phyloP scores from a whole-genome alignment of 176 grass and related monocot genomes.

The Areca catechu region DNA sequence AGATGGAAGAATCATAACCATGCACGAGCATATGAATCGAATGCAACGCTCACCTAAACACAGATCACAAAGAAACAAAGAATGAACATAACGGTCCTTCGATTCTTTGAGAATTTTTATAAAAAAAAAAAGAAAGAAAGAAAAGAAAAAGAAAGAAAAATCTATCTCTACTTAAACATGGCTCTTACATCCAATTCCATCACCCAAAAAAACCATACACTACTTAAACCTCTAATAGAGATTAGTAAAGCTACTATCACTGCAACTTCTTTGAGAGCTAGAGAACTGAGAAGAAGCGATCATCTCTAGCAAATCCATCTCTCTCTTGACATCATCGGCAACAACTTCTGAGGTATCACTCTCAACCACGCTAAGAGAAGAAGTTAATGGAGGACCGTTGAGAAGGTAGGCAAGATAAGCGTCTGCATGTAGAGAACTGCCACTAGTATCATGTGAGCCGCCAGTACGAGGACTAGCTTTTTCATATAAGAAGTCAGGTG shows the following conservation, averaged over 20 bases:
- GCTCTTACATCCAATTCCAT: too few relatives aligned
- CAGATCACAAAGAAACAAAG: too few relatives aligned
- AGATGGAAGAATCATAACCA: too few relatives aligned
- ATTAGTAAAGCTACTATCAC: slow-evolving; percentile 4
- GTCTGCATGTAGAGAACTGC: not conserved
- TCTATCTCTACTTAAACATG: too few relatives aligned
- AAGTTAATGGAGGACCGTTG: not conserved
- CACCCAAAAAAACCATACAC: too few relatives aligned
- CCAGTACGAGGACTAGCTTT: not conserved
- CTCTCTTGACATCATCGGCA: slow-evolving; percentile 8
- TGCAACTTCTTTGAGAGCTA: slow-evolving; percentile 17
- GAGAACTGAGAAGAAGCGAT: slow-evolving; percentile 14
- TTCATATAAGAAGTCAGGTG: not conserved
- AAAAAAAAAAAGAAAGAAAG: too few relatives aligned
- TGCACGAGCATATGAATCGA: too few relatives aligned
- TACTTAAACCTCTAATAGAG: not conserved
- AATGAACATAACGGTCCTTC: too few relatives aligned
- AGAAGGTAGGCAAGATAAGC: slow-evolving; percentile 11
- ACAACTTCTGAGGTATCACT: not conserved
- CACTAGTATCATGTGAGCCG: not conserved
- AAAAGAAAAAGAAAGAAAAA: too few relatives aligned
- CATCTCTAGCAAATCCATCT: slow-evolving; percentile 52
- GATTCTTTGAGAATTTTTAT: too few relatives aligned
- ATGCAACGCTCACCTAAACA: too few relatives aligned
- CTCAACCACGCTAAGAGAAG: not conserved